phyloP scores from a whole-genome alignment of 352 stramenopile species.

The Stramenopiles sp. region DNA sequence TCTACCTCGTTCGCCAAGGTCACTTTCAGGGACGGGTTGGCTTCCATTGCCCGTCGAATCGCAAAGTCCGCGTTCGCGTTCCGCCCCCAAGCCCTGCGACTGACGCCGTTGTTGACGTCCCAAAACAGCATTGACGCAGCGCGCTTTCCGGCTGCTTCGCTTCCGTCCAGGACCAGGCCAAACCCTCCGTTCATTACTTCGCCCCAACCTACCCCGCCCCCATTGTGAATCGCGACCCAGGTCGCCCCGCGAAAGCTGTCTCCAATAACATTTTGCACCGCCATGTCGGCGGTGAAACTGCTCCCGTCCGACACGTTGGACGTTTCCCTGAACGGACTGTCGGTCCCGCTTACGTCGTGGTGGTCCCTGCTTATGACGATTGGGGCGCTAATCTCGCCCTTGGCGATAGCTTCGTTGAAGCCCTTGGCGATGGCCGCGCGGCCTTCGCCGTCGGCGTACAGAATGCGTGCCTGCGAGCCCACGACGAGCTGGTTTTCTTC shows the following conservation, averaged over 20 bases:
- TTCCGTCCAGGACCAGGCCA: conserved; percentile 56
- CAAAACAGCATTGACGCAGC: conserved; percentile 50
- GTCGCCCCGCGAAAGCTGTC: conserved; percentile 53
- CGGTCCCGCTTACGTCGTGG: conserved; percentile 61
- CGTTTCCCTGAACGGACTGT: conserved; percentile 62
- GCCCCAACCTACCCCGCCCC: conserved; percentile 57
- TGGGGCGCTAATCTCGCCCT: conserved; percentile 38
- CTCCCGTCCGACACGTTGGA: conserved; percentile 60
- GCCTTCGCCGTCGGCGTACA: conserved; percentile 55
- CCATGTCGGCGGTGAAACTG: conserved; percentile 61
- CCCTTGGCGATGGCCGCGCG: conserved; percentile 45
- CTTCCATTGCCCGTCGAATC: conserved; percentile 53
- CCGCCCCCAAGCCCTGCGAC: conserved; percentile 45
- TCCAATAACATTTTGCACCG: conserved; percentile 61
- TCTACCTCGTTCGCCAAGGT: conserved; percentile 23
- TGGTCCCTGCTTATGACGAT: conserved; percentile 60
- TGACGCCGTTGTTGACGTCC: conserved; percentile 67
- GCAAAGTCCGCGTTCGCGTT: conserved; percentile 57
- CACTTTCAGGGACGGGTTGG: conserved; percentile 38
- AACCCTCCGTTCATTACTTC: conserved; percentile 66
- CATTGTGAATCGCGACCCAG: conserved; percentile 63
- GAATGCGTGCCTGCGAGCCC: conserved; percentile 56
- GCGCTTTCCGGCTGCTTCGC: conserved; percentile 36
- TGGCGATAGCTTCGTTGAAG: conserved; percentile 52
- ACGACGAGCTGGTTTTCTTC: conserved; percentile 59